These are phyloP conservation scores for Penicillium cinerascens DNA, from an alignment of 495 filamentous ascomycete species.

Conservation along the genomic window DNA sequence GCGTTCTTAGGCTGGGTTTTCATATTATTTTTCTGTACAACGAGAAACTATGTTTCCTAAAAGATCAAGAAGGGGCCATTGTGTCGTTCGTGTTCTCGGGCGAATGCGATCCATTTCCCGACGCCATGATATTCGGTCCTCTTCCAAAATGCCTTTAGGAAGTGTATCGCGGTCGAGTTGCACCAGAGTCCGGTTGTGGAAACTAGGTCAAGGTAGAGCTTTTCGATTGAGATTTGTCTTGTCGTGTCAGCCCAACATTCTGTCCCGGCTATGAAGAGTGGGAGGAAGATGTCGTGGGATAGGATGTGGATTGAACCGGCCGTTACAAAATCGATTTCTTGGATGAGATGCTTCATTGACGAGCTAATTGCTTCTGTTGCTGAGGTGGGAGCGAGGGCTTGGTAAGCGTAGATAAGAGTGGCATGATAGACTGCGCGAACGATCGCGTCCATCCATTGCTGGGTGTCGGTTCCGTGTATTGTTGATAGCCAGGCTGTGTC, in stretches of 20 bases:
- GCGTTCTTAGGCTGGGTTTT: background rate
- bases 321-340: conserved; percentile 3
- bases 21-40: background rate
- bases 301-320: conserved; percentile 3
- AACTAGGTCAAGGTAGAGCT: background rate
- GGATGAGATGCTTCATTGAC: background rate
- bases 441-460: conserved; percentile 4
- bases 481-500: conserved; percentile 1
- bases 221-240: background rate
- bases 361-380: background rate
- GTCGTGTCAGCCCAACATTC: background rate
- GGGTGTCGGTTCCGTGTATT: background rate
- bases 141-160: conserved; percentile 1
- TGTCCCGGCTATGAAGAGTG: conserved; percentile 3
- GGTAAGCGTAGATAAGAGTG: conserved; percentile 3
- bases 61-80: conserved; percentile 9
- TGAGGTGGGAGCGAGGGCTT: background rate
- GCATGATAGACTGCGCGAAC: conserved; percentile 5
- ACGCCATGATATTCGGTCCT: background rate
- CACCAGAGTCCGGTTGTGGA: conserved; percentile 3
- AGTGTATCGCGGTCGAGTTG: background rate
- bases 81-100: background rate
- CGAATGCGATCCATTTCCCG: conserved; percentile 2
- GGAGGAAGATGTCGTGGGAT: conserved; percentile 7
- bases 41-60: background rate